Conservation (phyloP, 164 flowering plant genomes). For the Aristolochia contorta region DNA sequence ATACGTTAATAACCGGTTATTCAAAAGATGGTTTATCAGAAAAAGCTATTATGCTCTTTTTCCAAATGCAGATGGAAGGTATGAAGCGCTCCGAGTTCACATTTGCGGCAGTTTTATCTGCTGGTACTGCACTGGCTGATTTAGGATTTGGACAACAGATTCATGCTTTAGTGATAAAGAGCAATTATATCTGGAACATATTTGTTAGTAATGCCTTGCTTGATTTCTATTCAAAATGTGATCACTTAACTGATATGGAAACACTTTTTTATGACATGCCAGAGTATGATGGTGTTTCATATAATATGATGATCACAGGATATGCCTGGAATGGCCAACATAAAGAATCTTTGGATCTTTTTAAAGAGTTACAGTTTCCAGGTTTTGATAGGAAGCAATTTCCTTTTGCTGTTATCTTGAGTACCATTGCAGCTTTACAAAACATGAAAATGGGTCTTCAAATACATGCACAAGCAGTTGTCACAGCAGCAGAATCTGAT, state of each 20-base stretch:
- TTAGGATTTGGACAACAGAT: slow-evolving; percentile 44
- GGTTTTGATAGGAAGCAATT: slow-evolving; percentile 44
- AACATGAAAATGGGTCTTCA: slow-evolving; percentile 58
- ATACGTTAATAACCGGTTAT: slow-evolving; percentile 60
- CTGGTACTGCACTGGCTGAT: slow-evolving; percentile 38
- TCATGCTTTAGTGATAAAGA: slow-evolving; percentile 51
- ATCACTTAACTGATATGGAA: slow-evolving; percentile 28
- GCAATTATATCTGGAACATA: slow-evolving; percentile 45
- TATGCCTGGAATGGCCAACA: slow-evolving; percentile 48
- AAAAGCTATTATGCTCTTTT: slow-evolving; percentile 44
- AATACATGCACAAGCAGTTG: slow-evolving; percentile 54
- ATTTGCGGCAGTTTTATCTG: slow-evolving; percentile 53
- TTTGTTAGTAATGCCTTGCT: slow-evolving; percentile 76
- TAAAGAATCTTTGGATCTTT: slow-evolving; percentile 41
- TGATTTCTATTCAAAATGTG: slow-evolving; percentile 73
- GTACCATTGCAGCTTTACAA: slow-evolving; percentile 36
- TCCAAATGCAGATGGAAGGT: slow-evolving; percentile 44
- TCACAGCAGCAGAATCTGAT: slow-evolving; percentile 41
- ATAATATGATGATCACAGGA: slow-evolving; percentile 57
- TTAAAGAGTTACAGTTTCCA: slow-evolving; percentile 33
- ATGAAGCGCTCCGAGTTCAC: slow-evolving; percentile 69
- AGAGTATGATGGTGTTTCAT: slow-evolving; percentile 63
- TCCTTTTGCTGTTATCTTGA: slow-evolving; percentile 61
- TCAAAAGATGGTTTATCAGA: slow-evolving; percentile 36
- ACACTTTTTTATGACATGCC: slow-evolving; percentile 63